Percentiles rank a stretch among this genome's conserved stretches.
phyloP scores from a whole-genome alignment of 345 rosid genomes.

The Mallotus nudiflorus region DNA sequence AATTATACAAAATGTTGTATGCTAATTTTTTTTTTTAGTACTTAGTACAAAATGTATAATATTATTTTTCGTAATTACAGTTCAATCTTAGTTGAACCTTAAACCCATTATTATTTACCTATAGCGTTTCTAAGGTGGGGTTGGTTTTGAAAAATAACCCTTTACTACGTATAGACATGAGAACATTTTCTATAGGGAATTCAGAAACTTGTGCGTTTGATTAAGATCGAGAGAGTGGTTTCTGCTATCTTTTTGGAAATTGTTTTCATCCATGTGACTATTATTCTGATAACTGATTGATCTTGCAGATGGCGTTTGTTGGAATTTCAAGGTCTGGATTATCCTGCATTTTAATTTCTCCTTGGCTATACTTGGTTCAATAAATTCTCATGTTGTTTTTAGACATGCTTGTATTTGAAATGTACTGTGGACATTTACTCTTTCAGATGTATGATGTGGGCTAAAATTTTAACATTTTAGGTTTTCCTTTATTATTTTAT shows the following conservation, averaged over 20 bases:
- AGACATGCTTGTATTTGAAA: neutral
- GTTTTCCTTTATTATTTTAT: no score
- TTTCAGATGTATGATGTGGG: neutral
- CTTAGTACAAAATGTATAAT: no score
- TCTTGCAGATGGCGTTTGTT: conserved; percentile 5
- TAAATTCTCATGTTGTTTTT: neutral
- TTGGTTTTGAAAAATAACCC: no score
- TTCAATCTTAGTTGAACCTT: no score
- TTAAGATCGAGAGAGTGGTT: neutral
- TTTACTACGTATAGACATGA: neutral
- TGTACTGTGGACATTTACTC: neutral
- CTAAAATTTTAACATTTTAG: no score
- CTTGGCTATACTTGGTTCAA: neutral
- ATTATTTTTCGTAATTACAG: no score
- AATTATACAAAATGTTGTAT: no score
- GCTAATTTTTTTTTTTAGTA: no score
- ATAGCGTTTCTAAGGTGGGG: no score
- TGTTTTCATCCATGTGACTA: neutral
- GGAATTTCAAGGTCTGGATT: neutral
- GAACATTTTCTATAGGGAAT: neutral
- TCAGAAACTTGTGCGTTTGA: neutral
- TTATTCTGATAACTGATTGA: neutral
- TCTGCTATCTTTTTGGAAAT: neutral
- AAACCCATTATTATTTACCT: no score
- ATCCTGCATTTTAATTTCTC: neutral